Percentiles rank a stretch among this genome's conserved stretches.
Evolutionary conservation across 2,329 filamentous ascomycete species (phyloP).

Genomic region (Proliferodiscus dingleyae): DNA sequence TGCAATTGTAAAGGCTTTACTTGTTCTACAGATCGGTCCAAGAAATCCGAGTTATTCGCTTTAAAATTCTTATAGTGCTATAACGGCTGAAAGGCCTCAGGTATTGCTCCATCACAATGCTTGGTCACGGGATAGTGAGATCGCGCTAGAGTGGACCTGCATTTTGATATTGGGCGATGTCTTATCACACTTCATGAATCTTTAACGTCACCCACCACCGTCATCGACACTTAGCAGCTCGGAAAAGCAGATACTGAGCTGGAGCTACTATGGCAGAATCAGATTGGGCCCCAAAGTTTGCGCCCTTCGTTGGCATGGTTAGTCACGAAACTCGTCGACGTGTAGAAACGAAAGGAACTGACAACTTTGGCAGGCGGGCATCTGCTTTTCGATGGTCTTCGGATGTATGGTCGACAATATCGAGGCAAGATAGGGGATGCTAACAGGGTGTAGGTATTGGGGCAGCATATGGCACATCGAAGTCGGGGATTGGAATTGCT

Average conservation of each 20-base stretch:
- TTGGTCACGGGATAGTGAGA: too few relatives aligned
- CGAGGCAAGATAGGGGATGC: slow-evolving; percentile 26
- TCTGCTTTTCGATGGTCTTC: slow-evolving; percentile 78
- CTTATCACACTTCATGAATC: not conserved
- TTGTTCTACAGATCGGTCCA: too few relatives aligned
- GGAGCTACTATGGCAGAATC: slow-evolving; percentile 47
- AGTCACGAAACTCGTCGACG: slow-evolving; percentile 33
- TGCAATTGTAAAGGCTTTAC: not conserved
- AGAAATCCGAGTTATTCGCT: too few relatives aligned
- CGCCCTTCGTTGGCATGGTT: slow-evolving; percentile 86
- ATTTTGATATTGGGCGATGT: not conserved
- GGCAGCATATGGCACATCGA: slow-evolving; percentile 82
- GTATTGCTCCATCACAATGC: too few relatives aligned
- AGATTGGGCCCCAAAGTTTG: slow-evolving; percentile 70
- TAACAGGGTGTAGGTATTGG: slow-evolving; percentile 42
- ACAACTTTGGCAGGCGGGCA: slow-evolving; percentile 56
- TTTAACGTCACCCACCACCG: slow-evolving; percentile 16
- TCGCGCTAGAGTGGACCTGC: not conserved
- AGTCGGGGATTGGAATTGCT: slow-evolving; percentile 82
- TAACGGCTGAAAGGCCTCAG: too few relatives aligned
- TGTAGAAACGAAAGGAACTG: slow-evolving; percentile 14
- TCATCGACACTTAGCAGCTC: slow-evolving; percentile 10
- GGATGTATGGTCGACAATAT: slow-evolving; percentile 55
- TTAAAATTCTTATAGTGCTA: too few relatives aligned
- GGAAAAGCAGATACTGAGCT: slow-evolving; percentile 11